Evolutionary conservation across 1,284 basidiomycete species (phyloP), one percentile per base, ranked within the genome.

Genomic region (Fomitopsis betulina): DNA sequence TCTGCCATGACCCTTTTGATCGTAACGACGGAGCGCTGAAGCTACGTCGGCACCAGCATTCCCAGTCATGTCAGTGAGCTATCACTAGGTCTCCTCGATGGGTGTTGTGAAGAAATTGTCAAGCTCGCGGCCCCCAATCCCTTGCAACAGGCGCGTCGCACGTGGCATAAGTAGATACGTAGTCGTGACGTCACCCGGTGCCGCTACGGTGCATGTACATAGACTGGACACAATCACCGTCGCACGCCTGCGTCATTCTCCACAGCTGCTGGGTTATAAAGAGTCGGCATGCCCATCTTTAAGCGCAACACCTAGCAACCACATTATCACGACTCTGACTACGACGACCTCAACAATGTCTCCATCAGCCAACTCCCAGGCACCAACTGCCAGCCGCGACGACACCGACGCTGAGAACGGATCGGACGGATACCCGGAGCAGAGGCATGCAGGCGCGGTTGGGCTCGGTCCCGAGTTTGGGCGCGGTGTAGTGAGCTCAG

Each of bases 391-490:
- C n/a, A 51, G 49, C 49, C 49, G 32, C 9, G 19, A 10, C 32
- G 49, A n/a, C 27, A 40, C 21, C 10, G 37, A 19, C 52, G 19
- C 27, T 13, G 38, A 53, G 27, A 27, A 40, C 21, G 30, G 19
- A 21, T 10, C 27, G 3, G 23, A 21, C 15, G 53, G 40, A 6
- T 75, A 75, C 57, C 75, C 76, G 0, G 66, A 67, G 54, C 76
- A 77, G 67, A 58, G 57, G 52, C 76, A 78, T 58, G 75, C 76
- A 2, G 76, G 76, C 19, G 68, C 72, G 1, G 73, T 77, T 12
- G 76, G 76, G n/a, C 68, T 69, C 53, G 76, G 76, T 0, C 76
- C 76, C 0, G 68, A 75, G 17, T 76, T 72, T 55, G 69, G 65
- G 5, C 69, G 70, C 53, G 70, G 69, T 42, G 69, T 66, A 25